phyloP scores from a whole-genome alignment of 2,329 filamentous ascomycete genomes.

The Exophiala sideris region DNA sequence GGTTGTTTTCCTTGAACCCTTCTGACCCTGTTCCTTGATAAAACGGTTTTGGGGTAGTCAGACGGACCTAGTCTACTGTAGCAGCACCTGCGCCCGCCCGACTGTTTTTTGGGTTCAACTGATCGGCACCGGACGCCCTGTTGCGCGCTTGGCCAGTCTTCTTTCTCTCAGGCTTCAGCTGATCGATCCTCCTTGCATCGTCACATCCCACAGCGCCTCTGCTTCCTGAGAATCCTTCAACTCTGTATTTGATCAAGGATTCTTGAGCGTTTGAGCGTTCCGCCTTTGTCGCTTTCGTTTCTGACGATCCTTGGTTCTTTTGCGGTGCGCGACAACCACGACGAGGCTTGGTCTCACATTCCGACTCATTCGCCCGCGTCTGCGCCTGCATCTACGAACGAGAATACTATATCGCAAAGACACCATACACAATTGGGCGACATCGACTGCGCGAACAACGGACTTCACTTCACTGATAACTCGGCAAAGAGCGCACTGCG shows the following conservation, averaged over 20 bases:
- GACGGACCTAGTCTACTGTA: too few species aligned
- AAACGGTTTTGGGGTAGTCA: not conserved
- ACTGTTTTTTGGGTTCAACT: not conserved
- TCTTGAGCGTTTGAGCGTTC: conserved; percentile 1
- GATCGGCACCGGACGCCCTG: conserved; percentile 1
- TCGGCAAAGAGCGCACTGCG: conserved; percentile 16
- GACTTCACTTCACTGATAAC: not conserved
- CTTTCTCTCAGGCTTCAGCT: conserved; percentile 10
- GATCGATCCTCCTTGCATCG: conserved; percentile 8
- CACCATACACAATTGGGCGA: conserved; percentile 1
- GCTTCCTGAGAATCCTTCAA: not conserved
- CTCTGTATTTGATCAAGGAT: not conserved
- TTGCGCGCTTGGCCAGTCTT: conserved; percentile 16
- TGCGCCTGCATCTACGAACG: not conserved
- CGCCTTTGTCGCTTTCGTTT: not conserved
- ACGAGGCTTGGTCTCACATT: not conserved
- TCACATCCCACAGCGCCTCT: not conserved
- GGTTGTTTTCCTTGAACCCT: not conserved
- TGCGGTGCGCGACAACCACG: not conserved
- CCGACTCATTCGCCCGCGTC: not conserved
- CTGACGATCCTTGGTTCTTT: not conserved
- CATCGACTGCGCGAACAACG: not conserved
- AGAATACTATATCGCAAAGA: not conserved
- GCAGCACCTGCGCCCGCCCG: too few species aligned
- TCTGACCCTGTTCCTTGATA: not conserved